Evolutionary conservation across 2,329 filamentous ascomycete species (phyloP).

Genomic region (Alternaria ethzedia): DNA sequence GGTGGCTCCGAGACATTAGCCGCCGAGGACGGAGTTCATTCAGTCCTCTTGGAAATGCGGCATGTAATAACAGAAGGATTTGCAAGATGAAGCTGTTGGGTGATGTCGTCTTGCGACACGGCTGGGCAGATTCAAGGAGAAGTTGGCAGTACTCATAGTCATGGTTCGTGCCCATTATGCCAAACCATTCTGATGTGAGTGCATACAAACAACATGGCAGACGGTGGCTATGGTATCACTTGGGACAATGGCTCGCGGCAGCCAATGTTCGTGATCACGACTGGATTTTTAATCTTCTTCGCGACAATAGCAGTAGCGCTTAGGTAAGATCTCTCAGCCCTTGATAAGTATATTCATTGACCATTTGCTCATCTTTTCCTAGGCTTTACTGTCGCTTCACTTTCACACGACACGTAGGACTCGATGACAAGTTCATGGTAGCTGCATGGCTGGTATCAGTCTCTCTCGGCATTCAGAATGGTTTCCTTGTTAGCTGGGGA

Average conservation of each 20-base stretch:
- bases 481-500: neutral
- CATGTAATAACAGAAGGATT: neutral
- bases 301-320: slow-evolving; percentile 8
- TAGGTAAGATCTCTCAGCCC: neutral
- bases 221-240: slow-evolving; percentile 9
- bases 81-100: neutral
- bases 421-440: slow-evolving; percentile 29
- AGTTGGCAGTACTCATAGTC: neutral
- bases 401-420: slow-evolving; percentile 14
- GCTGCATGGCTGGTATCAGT: neutral
- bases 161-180: neutral
- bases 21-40: neutral
- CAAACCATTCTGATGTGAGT: neutral
- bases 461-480: neutral
- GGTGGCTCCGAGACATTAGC: neutral
- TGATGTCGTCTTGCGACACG: neutral
- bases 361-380: neutral
- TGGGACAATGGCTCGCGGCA: slow-evolving; percentile 24
- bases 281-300: slow-evolving; percentile 17
- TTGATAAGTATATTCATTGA: neutral
- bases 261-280: slow-evolving; percentile 23
- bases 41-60: neutral
- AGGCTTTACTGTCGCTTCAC: slow-evolving; percentile 21
- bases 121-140: neutral
- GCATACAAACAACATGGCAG: neutral